These are phyloP conservation scores for Paradendryphiella salina DNA, from an alignment of 2,329 filamentous ascomycete genomes.

Conservation along the genomic window DNA sequence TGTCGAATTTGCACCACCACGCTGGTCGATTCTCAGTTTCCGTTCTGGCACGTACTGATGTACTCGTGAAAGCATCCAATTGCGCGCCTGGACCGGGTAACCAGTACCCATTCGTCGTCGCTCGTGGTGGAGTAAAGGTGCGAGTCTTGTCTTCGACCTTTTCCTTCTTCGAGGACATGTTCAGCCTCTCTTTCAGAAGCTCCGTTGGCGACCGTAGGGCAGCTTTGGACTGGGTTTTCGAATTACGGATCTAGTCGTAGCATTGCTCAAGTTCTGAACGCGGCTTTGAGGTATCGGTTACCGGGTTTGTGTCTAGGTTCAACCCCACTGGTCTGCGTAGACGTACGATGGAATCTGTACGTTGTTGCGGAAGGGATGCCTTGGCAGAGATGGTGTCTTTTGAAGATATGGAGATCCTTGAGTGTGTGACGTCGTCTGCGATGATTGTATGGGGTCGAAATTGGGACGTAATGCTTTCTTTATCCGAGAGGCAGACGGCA, in stretches of 20 bases:
- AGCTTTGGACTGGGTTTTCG: slow-evolving; percentile 34
- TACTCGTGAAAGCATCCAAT: slow-evolving; percentile 30
- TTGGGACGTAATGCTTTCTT: slow-evolving; percentile 10
- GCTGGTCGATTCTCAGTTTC: slow-evolving; percentile 27
- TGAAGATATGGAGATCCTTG: slow-evolving; percentile 17
- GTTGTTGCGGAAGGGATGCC: slow-evolving; percentile 15
- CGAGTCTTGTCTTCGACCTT: slow-evolving; percentile 26
- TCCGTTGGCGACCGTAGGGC: slow-evolving; percentile 40
- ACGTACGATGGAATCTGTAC: slow-evolving; percentile 16
- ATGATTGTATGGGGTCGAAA: slow-evolving; percentile 17
- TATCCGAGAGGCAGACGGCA: slow-evolving; percentile 31
- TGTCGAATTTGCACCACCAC: slow-evolving; percentile 46
- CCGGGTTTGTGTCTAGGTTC: slow-evolving; percentile 25
- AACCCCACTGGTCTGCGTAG: slow-evolving; percentile 37
- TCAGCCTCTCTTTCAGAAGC: slow-evolving; percentile 36
- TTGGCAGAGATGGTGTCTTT: slow-evolving; percentile 9
- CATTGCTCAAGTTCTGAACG: slow-evolving; percentile 41
- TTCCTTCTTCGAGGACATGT: slow-evolving; percentile 26
- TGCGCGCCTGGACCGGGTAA: slow-evolving; percentile 33
- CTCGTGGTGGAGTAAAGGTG: slow-evolving; percentile 33
- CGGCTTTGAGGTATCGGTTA: slow-evolving; percentile 21
- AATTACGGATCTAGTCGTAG: slow-evolving; percentile 39
- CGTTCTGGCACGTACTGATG: slow-evolving; percentile 34
- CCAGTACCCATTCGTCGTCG: slow-evolving; percentile 35
- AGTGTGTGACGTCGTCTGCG: slow-evolving; percentile 10